Percentiles rank a stretch among this genome's conserved stretches.
Evolutionary conservation across 169 alveolate species (phyloP).

Genomic region (Plasmodium ovale): DNA sequence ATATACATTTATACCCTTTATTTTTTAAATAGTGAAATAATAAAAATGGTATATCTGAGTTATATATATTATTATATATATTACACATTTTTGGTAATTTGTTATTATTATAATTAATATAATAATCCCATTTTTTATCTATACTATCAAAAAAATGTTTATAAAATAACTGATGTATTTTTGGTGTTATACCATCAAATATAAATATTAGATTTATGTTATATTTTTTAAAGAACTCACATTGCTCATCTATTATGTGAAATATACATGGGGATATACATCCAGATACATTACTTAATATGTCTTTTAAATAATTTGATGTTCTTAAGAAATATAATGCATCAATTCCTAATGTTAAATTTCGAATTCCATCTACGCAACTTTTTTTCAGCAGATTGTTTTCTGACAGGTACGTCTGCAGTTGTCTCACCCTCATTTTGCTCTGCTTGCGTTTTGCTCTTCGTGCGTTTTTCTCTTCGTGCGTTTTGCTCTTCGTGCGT

Average conservation of each 20-base stretch:
- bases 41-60: slow-evolving; percentile 78
- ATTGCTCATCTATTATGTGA: slow-evolving; percentile 57
- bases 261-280: slow-evolving; percentile 71
- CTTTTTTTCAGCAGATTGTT: slow-evolving; percentile 77
- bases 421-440: slow-evolving; percentile 85
- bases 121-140: slow-evolving; percentile 59
- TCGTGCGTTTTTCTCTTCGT: neutral
- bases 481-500: slow-evolving; percentile 12
- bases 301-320: slow-evolving; percentile 46
- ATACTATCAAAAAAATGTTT: slow-evolving; percentile 36
- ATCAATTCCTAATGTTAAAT: slow-evolving; percentile 70
- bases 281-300: slow-evolving; percentile 69
- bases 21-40: slow-evolving; percentile 76
- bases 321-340: slow-evolving; percentile 72
- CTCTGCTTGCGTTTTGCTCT: neutral
- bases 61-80: slow-evolving; percentile 45
- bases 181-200: slow-evolving; percentile 75
- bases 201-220: slow-evolving; percentile 51
- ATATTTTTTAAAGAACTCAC: slow-evolving; percentile 48
- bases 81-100: slow-evolving; percentile 29
- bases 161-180: slow-evolving; percentile 49
- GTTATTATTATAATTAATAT: slow-evolving; percentile 44
- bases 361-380: slow-evolving; percentile 29
- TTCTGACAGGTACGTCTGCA: slow-evolving; percentile 82
- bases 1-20: slow-evolving; percentile 79